Base-by-base conservation (phyloP, 768 basidiomycete species). In the Naganishia antarctica region DNA sequence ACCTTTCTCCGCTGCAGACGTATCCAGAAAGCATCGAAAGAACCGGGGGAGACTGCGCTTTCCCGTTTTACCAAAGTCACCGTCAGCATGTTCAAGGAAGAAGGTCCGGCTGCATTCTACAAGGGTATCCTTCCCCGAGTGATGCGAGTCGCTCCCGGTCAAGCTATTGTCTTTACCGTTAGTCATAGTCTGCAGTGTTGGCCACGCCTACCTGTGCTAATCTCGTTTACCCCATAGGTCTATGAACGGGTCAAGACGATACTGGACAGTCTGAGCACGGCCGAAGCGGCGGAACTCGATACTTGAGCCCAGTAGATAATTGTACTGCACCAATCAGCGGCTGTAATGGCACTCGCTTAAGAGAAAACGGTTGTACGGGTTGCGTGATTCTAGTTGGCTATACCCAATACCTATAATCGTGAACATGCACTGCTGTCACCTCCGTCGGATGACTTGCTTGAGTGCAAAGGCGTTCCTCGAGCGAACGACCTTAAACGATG, bases 91-190 rank as follows among this genome's bases (percentile, higher is more conserved):
- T 97, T 91, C 87, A 84, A 81, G 66, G 82, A 84, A 69, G 96
- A 99, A 78, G 96, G 96, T 6, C 80, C 87, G 16, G 79, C 79
- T 46, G 91, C 93, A 60, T 98, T 99, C 79, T 98, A 98, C 81
- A 98, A 96, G 81, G 96, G 96, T 21, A 97, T 99, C 75, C 97
- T 93, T 0, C 96, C 96, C 37, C 84, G 96, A 23, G 92, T 99
- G 37, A 81, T 96, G 71, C 85, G 96, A 60, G 96, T 99, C 47
- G 96, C 96, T 1, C 96, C 96, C 8, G 96, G 94, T 32, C 78
- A 80, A 68, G 93, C 93, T 1, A 89, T 98, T 69, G 94, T 97
- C 37, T 98, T 98, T 73, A 90, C 94, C 13, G 94, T 78, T 50
- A 70, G 75, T 71, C 57, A 3, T 7, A 8, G 25, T 23, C 18